Base-by-base conservation (phyloP, 2,329 filamentous ascomycete genomes). In the Xylariaceae sp. region DNA sequence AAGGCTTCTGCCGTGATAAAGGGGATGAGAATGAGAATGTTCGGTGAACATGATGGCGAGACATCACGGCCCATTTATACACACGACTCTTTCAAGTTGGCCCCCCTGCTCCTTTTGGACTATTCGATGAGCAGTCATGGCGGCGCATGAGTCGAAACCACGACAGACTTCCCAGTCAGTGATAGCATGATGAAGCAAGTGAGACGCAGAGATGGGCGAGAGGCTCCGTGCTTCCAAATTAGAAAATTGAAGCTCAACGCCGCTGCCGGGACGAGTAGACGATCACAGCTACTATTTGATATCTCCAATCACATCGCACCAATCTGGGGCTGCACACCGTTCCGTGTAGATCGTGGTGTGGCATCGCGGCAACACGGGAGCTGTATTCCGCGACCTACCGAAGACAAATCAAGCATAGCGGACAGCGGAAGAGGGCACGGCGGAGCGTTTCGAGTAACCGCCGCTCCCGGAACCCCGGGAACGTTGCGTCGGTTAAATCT, bases 201-300 rank as follows among this genome's bases (percentile, higher is more conserved):
- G 30, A 55, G 23, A 41, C 17, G 7, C 56, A 56, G 39, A 18
- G n/a, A 41, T 57, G 60, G 58, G 56, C 45, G 50, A 18, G 44
- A 41, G 17, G 55, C 56, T 66, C 64, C 65, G 63, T 58, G 52
- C 54, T 66, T 57, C 65, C 54, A 60, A 57, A 61, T 64, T 48
- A 55, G 59, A 60, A 48, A 56, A 56, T 59, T 58, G 52, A 56
- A 56, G 51, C 35, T 53, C 45, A 49, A 51, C 18, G 51, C 47
- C 15, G 6, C 13, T 54, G 41, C 57, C 55, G 53, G 47, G 1
- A 30, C 23, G 23, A 30, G 23, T 30, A 30, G 23, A 30, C 37
- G 37, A 10, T 41, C 9, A 13, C 37, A 9, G 11, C 11, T 10
- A 41, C 8, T 13, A 41, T 41, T 13, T 41, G 23, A 56, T 35